phyloP scores from a whole-genome alignment of 108 stramenopile genomes.

The Craspedostauros australis region DNA sequence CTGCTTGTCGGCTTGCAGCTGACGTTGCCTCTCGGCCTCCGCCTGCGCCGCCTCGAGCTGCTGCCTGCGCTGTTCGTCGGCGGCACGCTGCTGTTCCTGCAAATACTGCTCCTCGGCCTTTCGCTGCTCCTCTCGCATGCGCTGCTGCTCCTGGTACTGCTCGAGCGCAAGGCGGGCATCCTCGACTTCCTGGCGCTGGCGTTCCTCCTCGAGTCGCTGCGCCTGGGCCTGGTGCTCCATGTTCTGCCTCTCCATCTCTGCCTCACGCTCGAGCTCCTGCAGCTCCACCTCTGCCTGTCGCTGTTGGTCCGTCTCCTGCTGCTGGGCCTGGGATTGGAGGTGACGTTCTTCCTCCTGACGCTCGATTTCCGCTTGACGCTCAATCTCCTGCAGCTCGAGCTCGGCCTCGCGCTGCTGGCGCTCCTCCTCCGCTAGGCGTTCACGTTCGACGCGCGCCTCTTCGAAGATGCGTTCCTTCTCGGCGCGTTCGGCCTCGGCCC shows the following conservation, averaged over 20 bases:
- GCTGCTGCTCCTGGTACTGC: constrained; percentile 1
- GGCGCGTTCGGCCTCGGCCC: not conserved
- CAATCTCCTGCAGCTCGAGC: constrained; percentile 2
- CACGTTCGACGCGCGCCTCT: constrained; percentile 8
- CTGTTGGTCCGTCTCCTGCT: not conserved
- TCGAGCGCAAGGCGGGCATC: constrained; percentile 2
- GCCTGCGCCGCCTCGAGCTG: too few species aligned
- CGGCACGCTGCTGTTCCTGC: not conserved
- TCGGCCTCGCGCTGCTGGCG: constrained; percentile 4
- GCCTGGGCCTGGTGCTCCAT: constrained; percentile 7
- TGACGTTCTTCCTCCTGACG: constrained; percentile 11
- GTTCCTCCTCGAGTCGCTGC: constrained; percentile 16
- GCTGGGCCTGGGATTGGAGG: too few species aligned
- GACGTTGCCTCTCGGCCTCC: not conserved
- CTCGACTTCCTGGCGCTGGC: constrained; percentile 12
- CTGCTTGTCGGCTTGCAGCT: not conserved
- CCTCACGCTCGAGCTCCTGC: constrained; percentile 1
- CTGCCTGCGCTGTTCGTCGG: not conserved
- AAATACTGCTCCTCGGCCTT: not conserved
- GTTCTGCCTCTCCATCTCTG: constrained; percentile 10
- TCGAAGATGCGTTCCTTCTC: constrained; percentile 5
- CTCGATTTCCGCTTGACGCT: constrained; percentile 6
- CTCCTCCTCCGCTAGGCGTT: not conserved
- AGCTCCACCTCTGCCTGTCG: constrained; percentile 2
- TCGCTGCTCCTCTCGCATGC: not conserved